A percentile compares a stretch with the other conserved stretches of the same genome.
phyloP scores from a whole-genome alignment of 2,329 filamentous ascomycete species.

The Verticillium klebahnii region DNA sequence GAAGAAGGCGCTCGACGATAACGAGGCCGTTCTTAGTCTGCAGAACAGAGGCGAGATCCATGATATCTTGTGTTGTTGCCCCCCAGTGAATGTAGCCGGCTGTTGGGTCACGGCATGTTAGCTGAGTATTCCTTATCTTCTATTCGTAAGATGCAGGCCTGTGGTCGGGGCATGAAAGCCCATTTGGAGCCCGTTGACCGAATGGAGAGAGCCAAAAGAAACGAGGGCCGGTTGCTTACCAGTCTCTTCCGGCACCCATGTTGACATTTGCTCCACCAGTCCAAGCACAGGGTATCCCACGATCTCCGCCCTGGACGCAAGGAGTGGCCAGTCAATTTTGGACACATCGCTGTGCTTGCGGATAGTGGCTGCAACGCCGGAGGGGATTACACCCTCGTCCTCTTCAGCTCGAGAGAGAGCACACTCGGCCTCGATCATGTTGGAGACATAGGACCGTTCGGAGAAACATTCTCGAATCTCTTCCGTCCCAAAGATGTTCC shows the following conservation, averaged over 20 bases:
- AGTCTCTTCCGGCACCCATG: constrained; percentile 24
- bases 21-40: constrained; percentile 47
- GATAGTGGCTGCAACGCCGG: constrained; percentile 26
- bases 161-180: no score
- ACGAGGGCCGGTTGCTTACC: constrained; percentile 12
- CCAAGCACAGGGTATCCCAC: constrained; percentile 51
- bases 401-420: constrained; percentile 47
- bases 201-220: not conserved
- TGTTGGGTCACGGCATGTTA: not conserved
- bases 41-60: constrained; percentile 48
- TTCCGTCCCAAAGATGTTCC: constrained; percentile 45
- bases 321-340: constrained; percentile 16
- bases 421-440: constrained; percentile 45
- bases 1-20: constrained; percentile 40
- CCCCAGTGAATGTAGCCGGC: constrained; percentile 50
- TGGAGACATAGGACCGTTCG: constrained; percentile 42
- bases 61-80: constrained; percentile 55
- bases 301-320: constrained; percentile 47
- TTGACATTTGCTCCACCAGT: constrained; percentile 41
- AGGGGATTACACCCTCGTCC: constrained; percentile 39
- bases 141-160: no score
- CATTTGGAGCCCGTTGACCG: no score
- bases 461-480: constrained; percentile 46
- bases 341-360: constrained; percentile 24
- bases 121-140: no score